A percentile compares a stretch with the other conserved stretches of the same genome.
Conservation (phyloP, 495 filamentous ascomycete genomes). For the Podospora fimiseda region DNA sequence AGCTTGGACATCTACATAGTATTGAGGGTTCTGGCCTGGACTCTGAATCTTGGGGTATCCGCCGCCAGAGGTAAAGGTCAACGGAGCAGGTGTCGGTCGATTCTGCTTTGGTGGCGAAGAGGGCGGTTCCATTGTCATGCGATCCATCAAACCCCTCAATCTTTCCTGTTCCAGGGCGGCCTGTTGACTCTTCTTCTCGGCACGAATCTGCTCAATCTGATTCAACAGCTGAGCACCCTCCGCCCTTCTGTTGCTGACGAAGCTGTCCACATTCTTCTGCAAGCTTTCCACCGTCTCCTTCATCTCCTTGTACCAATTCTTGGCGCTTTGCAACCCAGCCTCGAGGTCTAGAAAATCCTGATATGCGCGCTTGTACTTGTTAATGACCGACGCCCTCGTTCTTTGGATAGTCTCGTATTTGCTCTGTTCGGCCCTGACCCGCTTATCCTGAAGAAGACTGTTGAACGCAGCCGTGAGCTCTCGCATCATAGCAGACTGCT, state of each 20-base stretch:
- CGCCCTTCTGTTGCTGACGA: constrained; percentile 87
- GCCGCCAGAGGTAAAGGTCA: constrained; percentile 31
- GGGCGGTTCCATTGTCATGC: constrained; percentile 71
- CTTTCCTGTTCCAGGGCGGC: constrained; percentile 82
- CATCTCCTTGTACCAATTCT: constrained; percentile 93
- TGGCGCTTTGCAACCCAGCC: constrained; percentile 75
- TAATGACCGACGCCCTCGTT: constrained; percentile 73
- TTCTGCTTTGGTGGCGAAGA: constrained; percentile 41
- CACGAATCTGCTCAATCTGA: constrained; percentile 77
- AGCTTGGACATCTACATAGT: constrained; percentile 29
- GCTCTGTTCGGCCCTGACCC: constrained; percentile 86
- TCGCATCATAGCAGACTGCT: constrained; percentile 89
- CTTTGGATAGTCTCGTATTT: constrained; percentile 86
- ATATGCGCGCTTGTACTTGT: constrained; percentile 84
- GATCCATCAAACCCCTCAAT: constrained; percentile 85
- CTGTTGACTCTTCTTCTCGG: constrained; percentile 60
- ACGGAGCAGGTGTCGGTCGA: constrained; percentile 42
- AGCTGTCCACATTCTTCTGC: constrained; percentile 94
- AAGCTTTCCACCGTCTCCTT: constrained; percentile 87
- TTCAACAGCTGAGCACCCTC: constrained; percentile 85
- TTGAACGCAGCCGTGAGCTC: constrained; percentile 86
- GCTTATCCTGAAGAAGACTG: constrained; percentile 84
- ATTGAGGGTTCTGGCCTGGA: constrained; percentile 39
- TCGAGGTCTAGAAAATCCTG: constrained; percentile 90
- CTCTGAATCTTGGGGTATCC: constrained; percentile 45